Evolutionary conservation across 768 basidiomycete species (phyloP), one percentile per base, ranked within the genome.

Genomic region (Amanita fuliginea): DNA sequence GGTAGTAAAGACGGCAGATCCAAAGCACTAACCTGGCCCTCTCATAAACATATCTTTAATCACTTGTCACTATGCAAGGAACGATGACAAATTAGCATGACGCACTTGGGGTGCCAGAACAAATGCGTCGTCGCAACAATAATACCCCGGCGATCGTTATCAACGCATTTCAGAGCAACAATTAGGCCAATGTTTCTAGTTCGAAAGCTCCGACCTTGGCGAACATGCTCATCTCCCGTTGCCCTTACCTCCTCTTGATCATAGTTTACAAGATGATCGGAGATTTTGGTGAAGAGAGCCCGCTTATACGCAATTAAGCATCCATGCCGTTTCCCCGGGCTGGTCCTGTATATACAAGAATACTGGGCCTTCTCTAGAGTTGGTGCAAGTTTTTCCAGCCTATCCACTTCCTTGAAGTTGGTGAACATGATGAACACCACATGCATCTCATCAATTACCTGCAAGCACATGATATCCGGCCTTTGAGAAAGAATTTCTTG

Each of bases 71-170:
- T 32, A 49, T 40, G 43, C 36, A 51, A 33, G 16, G 6, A 33
- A 5, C 16, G 28, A 22, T 39, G 30, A 42, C 35, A 37, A 28
- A 54, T 3, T 13, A 47, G 4, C 7, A 32, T 18, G 8, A 68
- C 76, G 51, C 64, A 91, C 81, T 74, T 76, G 4, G 92, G 92
- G 65, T 95, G 92, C 94, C 94, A 97, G 64, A 96, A 97, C 19
- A 95, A 69, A 67, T 97, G 94, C 0, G 93, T 93, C 1, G 94
- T 96, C 2, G 80, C 89, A 11, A 94, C 67, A 35, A 95, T 67
- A 30, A 90, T 63, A 3, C 92, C 89, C 34, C 69, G 65, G 6
- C 59, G 51, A 22, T 66, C 57, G 13, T 69, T 56, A 7, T 63
- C 65, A 5, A 66, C 61, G 40, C 66, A 67, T 55, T 71, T 68